Evolutionary conservation across 73 alveolate species (phyloP).

Genomic region (Tetrahymena borealis): DNA sequence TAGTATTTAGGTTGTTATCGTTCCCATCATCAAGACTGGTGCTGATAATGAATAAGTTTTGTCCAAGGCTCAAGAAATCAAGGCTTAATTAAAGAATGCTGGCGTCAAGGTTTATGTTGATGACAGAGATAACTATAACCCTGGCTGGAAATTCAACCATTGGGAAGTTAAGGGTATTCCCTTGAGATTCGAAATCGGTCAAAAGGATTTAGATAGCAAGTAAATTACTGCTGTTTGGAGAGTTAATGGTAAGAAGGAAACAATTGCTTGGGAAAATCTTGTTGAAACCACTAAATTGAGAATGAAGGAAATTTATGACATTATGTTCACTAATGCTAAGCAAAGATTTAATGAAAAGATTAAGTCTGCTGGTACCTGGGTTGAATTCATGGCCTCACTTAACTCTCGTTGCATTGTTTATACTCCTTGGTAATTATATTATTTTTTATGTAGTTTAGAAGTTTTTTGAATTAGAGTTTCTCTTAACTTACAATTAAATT

Average conservation of each 20-base stretch:
- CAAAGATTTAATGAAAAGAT: constrained; percentile 62
- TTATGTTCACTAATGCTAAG: constrained; percentile 82
- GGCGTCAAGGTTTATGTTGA: constrained; percentile 86
- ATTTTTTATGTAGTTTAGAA: background rate
- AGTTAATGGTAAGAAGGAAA: constrained; percentile 57
- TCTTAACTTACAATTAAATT: too few relatives aligned
- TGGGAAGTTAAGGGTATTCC: constrained; percentile 99
- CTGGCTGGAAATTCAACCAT: constrained; percentile 98
- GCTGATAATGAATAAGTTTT: constrained; percentile 59
- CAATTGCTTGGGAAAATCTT: constrained; percentile 58
- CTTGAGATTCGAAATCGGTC: constrained; percentile 94
- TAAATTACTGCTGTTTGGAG: constrained; percentile 77
- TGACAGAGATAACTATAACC: constrained; percentile 92
- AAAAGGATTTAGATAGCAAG: constrained; percentile 54
- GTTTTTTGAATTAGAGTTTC: too few relatives aligned
- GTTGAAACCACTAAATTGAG: constrained; percentile 54
- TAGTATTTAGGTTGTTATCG: constrained; percentile 89
- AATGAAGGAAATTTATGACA: constrained; percentile 78
- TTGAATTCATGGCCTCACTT: constrained; percentile 82
- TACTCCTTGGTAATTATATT: constrained; percentile 83
- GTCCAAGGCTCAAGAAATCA: constrained; percentile 63
- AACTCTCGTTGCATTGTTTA: constrained; percentile 72
- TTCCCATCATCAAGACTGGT: constrained; percentile 86
- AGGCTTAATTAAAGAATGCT: constrained; percentile 36
- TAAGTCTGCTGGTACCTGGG: constrained; percentile 83